Evolutionary conservation across 2,329 filamentous ascomycete species (phyloP).

Genomic region (Calycina herbarum): DNA sequence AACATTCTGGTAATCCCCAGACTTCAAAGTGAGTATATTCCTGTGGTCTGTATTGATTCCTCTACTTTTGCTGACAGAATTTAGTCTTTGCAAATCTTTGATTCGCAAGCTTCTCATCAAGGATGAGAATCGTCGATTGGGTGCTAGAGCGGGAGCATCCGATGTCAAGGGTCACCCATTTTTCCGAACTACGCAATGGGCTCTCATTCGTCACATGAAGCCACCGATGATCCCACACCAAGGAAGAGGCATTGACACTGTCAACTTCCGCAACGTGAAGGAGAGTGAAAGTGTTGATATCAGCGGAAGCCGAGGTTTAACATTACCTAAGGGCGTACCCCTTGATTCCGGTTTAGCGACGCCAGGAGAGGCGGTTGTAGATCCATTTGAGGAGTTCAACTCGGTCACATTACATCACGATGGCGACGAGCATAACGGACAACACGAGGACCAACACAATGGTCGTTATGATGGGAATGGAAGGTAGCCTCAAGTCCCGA

Average conservation of each 20-base stretch:
- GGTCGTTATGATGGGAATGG: conserved; percentile 33
- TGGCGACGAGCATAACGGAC: conserved; percentile 64
- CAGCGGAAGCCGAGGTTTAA: conserved; percentile 51
- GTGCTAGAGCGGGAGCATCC: conserved; percentile 90
- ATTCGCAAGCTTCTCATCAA: conserved; percentile 98
- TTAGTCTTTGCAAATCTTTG: conserved; percentile 89
- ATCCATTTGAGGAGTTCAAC: conserved; percentile 99
- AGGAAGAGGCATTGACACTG: conserved; percentile 84
- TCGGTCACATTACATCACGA: conserved; percentile 97
- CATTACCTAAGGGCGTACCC: conserved; percentile 71
- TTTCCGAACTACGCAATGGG: conserved; percentile 96
- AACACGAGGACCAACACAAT: conserved; percentile 35
- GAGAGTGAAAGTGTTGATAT: conserved; percentile 95
- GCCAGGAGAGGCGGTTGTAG: conserved; percentile 75
- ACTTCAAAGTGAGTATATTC: conserved; percentile 78
- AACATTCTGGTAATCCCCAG: conserved; percentile 78
- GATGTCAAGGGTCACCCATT: conserved; percentile 97
- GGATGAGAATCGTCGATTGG: conserved; percentile 89
- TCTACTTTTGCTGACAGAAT: conserved; percentile 37
- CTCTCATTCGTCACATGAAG: conserved; percentile 94
- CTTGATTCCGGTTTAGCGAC: conserved; percentile 84
- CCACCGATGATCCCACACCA: conserved; percentile 94
- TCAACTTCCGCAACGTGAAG: conserved; percentile 98
- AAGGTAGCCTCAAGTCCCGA: background rate
- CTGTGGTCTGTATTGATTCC: background rate